Evolutionary conservation across 768 basidiomycete species (phyloP).

Genomic region (Leccinum barrowsii): DNA sequence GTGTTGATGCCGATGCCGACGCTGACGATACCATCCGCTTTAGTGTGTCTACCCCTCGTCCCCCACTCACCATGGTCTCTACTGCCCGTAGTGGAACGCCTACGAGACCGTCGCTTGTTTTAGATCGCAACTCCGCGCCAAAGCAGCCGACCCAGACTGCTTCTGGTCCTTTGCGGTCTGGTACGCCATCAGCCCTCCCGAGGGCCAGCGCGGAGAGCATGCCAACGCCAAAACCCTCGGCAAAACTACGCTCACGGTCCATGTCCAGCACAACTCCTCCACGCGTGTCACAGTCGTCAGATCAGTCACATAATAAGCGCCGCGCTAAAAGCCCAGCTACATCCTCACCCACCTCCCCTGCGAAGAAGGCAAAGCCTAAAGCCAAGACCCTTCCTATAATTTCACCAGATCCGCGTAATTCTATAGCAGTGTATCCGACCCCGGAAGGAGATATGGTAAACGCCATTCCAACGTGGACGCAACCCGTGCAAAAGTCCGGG

Average conservation of each 20-base stretch:
- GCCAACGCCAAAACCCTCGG: constrained; percentile 33
- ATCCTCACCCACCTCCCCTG: constrained; percentile 34
- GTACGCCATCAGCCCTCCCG: constrained; percentile 39
- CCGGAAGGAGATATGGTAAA: constrained; percentile 55
- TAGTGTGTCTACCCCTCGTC: constrained; percentile 16
- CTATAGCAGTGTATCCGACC: constrained; percentile 67
- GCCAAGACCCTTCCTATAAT: constrained; percentile 32
- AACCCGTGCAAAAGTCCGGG: constrained; percentile 60
- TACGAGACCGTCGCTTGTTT: constrained; percentile 34
- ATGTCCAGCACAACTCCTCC: constrained; percentile 29
- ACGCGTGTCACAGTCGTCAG: constrained; percentile 21
- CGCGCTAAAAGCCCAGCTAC: constrained; percentile 47
- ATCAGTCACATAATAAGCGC: constrained; percentile 40
- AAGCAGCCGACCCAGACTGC: constrained; percentile 42
- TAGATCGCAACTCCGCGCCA: constrained; percentile 36
- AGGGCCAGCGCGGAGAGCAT: constrained; percentile 41
- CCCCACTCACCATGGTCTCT: constrained; percentile 20
- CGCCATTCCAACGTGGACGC: constrained; percentile 82
- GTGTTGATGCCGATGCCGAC: constrained; percentile 15
- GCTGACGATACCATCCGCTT: constrained; percentile 19
- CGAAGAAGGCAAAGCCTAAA: constrained; percentile 40
- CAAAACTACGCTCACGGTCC: constrained; percentile 17
- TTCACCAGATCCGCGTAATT: constrained; percentile 45
- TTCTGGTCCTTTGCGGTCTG: constrained; percentile 44
- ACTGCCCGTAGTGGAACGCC: constrained; percentile 43